phyloP scores from a whole-genome alignment of 305 asterid species.

The Solanum hybrid region DNA sequence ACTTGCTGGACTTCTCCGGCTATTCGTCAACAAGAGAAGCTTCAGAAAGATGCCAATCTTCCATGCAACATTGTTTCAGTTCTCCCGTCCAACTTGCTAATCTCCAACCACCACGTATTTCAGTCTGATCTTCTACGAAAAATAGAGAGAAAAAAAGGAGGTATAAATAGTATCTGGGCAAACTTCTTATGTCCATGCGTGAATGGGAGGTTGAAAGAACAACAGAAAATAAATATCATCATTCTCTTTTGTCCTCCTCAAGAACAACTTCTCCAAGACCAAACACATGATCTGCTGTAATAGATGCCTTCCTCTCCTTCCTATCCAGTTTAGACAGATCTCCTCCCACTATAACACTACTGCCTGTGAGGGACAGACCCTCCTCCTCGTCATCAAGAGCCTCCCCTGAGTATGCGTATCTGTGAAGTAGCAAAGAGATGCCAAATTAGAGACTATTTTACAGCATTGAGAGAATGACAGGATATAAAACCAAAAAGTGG shows the following conservation, averaged over 20 bases:
- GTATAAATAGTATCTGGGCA: not conserved
- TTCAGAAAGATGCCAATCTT: not conserved
- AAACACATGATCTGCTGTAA: conserved; percentile 57
- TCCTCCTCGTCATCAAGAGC: conserved; percentile 79
- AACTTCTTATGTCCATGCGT: not conserved
- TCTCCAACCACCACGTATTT: too few species aligned
- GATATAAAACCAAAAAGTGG: not conserved
- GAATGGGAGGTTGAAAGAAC: not conserved
- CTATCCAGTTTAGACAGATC: conserved; percentile 54
- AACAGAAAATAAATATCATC: conserved; percentile 9
- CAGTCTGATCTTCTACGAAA: too few species aligned
- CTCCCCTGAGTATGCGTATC: conserved; percentile 67
- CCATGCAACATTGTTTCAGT: not conserved
- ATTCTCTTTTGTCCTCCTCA: conserved; percentile 89
- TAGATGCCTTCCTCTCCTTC: conserved; percentile 63
- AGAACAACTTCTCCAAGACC: conserved; percentile 52
- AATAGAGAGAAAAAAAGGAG: not conserved
- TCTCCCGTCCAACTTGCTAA: not conserved
- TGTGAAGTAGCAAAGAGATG: conserved; percentile 14
- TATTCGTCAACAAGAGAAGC: not conserved
- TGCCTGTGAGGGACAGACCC: conserved; percentile 58
- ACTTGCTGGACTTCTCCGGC: not conserved
- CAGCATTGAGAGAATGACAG: not conserved
- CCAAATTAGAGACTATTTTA: not conserved
- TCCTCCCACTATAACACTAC: conserved; percentile 51